A percentile compares a stretch with the other conserved stretches of the same genome.
Conservation (phyloP, 1,284 basidiomycete species). For the Hypsizygus ulmarius region DNA sequence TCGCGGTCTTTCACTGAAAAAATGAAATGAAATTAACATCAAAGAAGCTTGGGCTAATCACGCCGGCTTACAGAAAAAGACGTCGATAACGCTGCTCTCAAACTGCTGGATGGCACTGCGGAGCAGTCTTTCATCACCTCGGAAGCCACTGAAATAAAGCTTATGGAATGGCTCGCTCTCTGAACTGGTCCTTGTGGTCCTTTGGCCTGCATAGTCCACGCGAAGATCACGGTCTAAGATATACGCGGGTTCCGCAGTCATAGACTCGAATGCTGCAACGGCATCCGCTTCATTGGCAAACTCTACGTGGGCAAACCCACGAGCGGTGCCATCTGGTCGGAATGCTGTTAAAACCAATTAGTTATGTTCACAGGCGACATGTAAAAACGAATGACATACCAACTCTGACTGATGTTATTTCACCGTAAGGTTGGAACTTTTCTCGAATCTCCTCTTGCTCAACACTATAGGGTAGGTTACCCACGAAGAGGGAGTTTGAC, state of each 20-base stretch:
- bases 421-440: conserved; percentile 37
- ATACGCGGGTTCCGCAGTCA: conserved; percentile 39
- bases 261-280: conserved; percentile 31
- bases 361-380: conserved; percentile 10
- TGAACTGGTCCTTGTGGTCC: neutral
- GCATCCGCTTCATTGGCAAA: conserved; percentile 38
- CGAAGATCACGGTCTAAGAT: conserved; percentile 42
- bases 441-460: conserved; percentile 37
- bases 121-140: conserved; percentile 28
- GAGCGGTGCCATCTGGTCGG: conserved; percentile 35
- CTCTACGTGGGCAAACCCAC: conserved; percentile 45
- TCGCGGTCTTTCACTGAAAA: conserved; percentile 29
- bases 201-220: conserved; percentile 33
- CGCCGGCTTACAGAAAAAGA: conserved; percentile 31
- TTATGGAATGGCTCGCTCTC: conserved; percentile 30
- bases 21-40: conserved; percentile 1
- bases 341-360: conserved; percentile 6
- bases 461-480: conserved; percentile 43
- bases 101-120: conserved; percentile 25
- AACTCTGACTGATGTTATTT: conserved; percentile 29
- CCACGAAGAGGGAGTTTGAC: conserved; percentile 38
- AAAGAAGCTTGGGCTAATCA: neutral
- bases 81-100: conserved; percentile 24
- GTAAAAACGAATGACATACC: conserved; percentile 28
- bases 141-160: conserved; percentile 39